Evolutionary conservation across 441 rosid genomes (phyloP).

Genomic region (Aquilaria agallochum): DNA sequence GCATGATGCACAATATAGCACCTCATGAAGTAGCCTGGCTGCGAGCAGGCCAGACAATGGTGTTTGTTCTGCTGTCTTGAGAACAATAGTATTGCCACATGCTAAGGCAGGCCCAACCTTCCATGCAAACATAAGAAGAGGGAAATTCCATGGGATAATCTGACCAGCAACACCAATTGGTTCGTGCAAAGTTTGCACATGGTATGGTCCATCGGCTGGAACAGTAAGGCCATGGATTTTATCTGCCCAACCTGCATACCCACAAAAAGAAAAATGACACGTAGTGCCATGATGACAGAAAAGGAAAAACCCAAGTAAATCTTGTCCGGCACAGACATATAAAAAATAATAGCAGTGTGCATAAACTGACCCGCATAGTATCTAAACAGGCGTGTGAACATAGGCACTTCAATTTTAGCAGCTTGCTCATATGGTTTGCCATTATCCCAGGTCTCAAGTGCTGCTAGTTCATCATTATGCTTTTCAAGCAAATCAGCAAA

Average conservation of each 20-base stretch:
- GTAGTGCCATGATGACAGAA: background rate
- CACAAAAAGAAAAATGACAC: background rate
- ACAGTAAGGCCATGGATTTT: slow-evolving; percentile 46
- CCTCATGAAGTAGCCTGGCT: slow-evolving; percentile 39
- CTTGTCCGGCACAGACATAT: background rate
- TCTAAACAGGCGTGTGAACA: slow-evolving; percentile 30
- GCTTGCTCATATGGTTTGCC: slow-evolving; percentile 44
- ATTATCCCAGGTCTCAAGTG: slow-evolving; percentile 46
- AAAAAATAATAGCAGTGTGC: no score
- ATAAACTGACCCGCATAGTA: slow-evolving; percentile 37
- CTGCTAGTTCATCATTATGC: slow-evolving; percentile 37
- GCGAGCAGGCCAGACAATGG: slow-evolving; percentile 44
- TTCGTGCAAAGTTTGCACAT: slow-evolving; percentile 41
- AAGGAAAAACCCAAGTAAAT: background rate
- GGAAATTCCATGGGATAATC: slow-evolving; percentile 51
- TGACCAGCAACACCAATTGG: slow-evolving; percentile 62
- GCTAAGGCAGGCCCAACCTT: slow-evolving; percentile 53
- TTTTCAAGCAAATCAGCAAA: slow-evolving; percentile 46
- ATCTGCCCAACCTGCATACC: slow-evolving; percentile 43
- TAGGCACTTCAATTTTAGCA: slow-evolving; percentile 32
- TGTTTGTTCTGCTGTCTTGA: slow-evolving; percentile 58
- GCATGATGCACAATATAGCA: slow-evolving; percentile 8
- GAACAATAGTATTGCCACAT: slow-evolving; percentile 42
- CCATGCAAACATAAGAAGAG: slow-evolving; percentile 40
- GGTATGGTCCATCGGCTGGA: slow-evolving; percentile 38